These are phyloP conservation scores for Volvox reticuliferus DNA, from an alignment of 139 green algal species.

Conservation along the genomic window DNA sequence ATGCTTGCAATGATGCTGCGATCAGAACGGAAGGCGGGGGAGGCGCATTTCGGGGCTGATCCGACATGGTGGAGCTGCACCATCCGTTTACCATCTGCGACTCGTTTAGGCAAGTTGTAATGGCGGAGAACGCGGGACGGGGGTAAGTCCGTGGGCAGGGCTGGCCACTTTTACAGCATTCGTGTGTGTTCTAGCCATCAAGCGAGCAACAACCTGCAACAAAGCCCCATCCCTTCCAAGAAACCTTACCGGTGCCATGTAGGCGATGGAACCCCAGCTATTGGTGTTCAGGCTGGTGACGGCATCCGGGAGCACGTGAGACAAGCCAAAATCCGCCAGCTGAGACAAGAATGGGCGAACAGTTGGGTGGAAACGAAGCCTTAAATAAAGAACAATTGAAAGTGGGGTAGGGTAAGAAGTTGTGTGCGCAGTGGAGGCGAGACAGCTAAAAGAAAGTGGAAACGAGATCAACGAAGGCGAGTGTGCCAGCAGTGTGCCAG, in stretches of 20 bases:
- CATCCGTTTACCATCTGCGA: not conserved
- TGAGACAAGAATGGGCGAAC: not conserved
- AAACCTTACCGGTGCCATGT: slow-evolving; percentile 17
- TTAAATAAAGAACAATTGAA: not conserved
- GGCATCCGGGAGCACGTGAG: slow-evolving; percentile 1
- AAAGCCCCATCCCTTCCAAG: not conserved
- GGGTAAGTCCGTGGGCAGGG: too few species aligned
- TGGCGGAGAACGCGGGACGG: too few species aligned
- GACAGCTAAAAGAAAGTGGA: not conserved
- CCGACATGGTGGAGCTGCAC: not conserved
- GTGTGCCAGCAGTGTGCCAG: not conserved
- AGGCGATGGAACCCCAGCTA: not conserved
- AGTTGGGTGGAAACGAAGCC: not conserved
- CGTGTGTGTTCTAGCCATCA: not conserved
- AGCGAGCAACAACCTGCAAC: not conserved
- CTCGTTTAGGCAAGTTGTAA: too few species aligned
- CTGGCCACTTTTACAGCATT: not conserved
- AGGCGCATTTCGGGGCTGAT: not conserved
- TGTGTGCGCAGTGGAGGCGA: not conserved
- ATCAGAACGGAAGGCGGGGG: not conserved
- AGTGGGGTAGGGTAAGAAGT: not conserved
- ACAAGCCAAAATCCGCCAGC: slow-evolving; percentile 11
- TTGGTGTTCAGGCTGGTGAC: not conserved
- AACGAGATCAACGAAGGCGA: not conserved
- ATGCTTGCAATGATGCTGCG: not conserved